These are phyloP conservation scores for Boletus barrowsii DNA, from an alignment of 768 basidiomycete species.

Conservation along the genomic window DNA sequence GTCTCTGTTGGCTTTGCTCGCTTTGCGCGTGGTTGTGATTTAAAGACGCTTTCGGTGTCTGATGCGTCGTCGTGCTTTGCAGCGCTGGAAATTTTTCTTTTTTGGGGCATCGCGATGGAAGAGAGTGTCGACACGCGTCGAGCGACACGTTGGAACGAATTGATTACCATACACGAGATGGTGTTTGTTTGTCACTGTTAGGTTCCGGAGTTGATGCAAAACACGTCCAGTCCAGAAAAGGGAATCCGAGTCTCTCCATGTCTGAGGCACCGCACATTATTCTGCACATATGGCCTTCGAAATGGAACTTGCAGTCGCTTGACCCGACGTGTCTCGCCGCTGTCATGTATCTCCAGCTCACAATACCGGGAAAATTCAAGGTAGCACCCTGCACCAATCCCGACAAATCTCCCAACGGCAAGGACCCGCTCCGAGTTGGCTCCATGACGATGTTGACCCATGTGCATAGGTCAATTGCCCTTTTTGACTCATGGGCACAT, in stretches of 20 bases:
- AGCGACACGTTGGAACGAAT: too few species aligned
- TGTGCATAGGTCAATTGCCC: slow-evolving; percentile 61
- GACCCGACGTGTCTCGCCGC: slow-evolving; percentile 66
- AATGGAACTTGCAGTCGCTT: slow-evolving; percentile 62
- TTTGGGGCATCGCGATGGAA: slow-evolving; percentile 27
- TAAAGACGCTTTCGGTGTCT: slow-evolving; percentile 26
- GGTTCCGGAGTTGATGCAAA: slow-evolving; percentile 2
- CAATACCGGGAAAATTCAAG: slow-evolving; percentile 64
- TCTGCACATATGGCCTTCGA: slow-evolving; percentile 69
- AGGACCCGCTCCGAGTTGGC: slow-evolving; percentile 17
- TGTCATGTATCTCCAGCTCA: slow-evolving; percentile 63
- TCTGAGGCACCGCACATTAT: slow-evolving; percentile 16
- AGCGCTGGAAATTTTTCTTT: slow-evolving; percentile 21
- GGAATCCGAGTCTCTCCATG: slow-evolving; percentile 10
- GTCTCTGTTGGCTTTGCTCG: slow-evolving; percentile 25
- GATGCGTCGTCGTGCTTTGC: slow-evolving; percentile 36
- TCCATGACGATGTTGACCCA: slow-evolving; percentile 1
- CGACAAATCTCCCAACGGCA: slow-evolving; percentile 72
- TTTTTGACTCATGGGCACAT: slow-evolving; percentile 60
- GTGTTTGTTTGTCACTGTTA: slow-evolving; percentile 18
- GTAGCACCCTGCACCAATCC: slow-evolving; percentile 63
- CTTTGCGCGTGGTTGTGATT: slow-evolving; percentile 23
- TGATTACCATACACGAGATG: too few species aligned
- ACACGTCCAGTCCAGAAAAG: slow-evolving; percentile 1
- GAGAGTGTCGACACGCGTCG: background rate